Percentiles rank a stretch among this genome's conserved stretches.
phyloP scores from a whole-genome alignment of 2,329 filamentous ascomycete genomes.

The Aspergillus candidus region DNA sequence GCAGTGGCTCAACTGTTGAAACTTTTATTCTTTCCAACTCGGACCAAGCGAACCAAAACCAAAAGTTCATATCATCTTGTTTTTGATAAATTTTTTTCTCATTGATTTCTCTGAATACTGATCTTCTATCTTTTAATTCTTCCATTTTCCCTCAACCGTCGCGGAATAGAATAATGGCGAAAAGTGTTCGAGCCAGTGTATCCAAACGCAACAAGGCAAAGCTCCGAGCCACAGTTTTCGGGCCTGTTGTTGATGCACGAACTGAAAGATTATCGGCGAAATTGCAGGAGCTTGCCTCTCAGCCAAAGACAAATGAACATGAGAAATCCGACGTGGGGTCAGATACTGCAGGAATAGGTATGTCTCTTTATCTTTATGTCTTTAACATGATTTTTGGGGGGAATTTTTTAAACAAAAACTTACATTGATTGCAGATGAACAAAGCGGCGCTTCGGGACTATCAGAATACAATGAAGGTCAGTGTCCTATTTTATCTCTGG shows the following conservation, averaged over 20 bases:
- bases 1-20: too few species aligned
- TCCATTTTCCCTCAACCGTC: neutral
- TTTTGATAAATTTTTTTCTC: conserved; percentile 3
- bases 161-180: conserved; percentile 60
- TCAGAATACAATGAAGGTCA: conserved; percentile 20
- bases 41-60: conserved; percentile 3
- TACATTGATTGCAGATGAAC: conserved; percentile 13
- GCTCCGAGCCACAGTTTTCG: conserved; percentile 76
- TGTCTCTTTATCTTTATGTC: conserved; percentile 5
- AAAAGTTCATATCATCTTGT: neutral
- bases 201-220: conserved; percentile 77
- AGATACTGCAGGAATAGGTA: conserved; percentile 21
- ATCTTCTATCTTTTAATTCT: neutral
- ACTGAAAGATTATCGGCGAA: conserved; percentile 80
- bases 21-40: too few species aligned
- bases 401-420: neutral
- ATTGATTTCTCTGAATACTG: neutral
- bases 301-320: conserved; percentile 60
- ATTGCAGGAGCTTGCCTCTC: conserved; percentile 70
- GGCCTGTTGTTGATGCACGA: conserved; percentile 71
- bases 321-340: conserved; percentile 34
- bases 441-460: conserved; percentile 8
- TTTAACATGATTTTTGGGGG: neutral
- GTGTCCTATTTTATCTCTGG: neutral
- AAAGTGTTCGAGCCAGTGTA: conserved; percentile 71